Conservation (phyloP, 1,284 basidiomycete genomes). For the Neolentinus lepideus region DNA sequence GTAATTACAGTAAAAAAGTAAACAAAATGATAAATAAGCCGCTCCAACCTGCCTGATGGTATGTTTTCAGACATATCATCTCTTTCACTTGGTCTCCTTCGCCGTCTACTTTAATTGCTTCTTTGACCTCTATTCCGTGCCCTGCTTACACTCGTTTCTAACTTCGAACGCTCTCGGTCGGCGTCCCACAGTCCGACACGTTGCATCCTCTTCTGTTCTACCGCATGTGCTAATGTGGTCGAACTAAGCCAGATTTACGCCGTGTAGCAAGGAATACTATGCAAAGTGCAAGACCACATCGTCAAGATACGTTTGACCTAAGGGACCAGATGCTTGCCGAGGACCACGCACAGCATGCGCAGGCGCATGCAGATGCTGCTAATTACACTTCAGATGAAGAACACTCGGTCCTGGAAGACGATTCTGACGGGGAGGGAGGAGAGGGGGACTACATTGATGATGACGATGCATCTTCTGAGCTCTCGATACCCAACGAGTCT, state of each 20-base stretch:
- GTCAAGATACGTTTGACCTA: constrained; percentile 66
- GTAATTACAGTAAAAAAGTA: too few species aligned
- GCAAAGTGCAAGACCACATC: constrained; percentile 9
- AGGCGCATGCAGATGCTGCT: constrained; percentile 45
- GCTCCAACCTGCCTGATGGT: too few species aligned
- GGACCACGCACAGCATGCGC: constrained; percentile 36
- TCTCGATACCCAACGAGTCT: constrained; percentile 84
- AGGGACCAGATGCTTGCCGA: constrained; percentile 59
- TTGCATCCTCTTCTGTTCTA: not conserved
- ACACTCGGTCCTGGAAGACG: constrained; percentile 72
- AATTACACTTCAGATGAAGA: constrained; percentile 54
- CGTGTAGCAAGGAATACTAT: not conserved
- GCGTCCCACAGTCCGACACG: too few species aligned
- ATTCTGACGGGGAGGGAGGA: constrained; percentile 61
- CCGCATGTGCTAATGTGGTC: too few species aligned
- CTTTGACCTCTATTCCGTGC: too few species aligned
- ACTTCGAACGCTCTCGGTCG: too few species aligned
- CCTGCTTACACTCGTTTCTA: too few species aligned
- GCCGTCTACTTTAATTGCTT: too few species aligned
- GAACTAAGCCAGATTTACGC: not conserved
- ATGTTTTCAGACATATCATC: too few species aligned
- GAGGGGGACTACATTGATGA: constrained; percentile 60
- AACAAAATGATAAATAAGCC: too few species aligned
- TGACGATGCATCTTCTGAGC: constrained; percentile 72
- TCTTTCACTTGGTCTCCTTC: too few species aligned